Evolutionary conservation across 192 early-diverging fungal genomes (phyloP).

Genomic region (Coemansia sp.): DNA sequence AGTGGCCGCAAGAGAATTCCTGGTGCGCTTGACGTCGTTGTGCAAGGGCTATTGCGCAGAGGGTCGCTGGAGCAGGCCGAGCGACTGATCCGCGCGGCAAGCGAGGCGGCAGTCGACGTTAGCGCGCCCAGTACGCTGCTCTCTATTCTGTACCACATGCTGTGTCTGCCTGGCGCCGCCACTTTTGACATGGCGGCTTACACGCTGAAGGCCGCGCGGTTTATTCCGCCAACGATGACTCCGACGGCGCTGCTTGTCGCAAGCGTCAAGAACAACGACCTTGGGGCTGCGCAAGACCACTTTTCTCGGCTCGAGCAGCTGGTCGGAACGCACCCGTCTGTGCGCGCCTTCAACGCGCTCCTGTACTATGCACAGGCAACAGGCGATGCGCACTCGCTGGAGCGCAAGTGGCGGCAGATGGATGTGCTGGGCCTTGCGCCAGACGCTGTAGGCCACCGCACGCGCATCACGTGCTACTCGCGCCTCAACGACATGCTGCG

Average conservation of each 20-base stretch:
- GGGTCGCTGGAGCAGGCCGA: slow-evolving; percentile 20
- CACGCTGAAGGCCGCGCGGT: slow-evolving; percentile 2
- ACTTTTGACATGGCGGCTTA: background rate
- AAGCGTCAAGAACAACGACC: slow-evolving; percentile 6
- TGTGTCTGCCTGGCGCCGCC: background rate
- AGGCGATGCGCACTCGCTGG: slow-evolving; percentile 13
- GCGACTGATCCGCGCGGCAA: slow-evolving; percentile 13
- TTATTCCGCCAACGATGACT: slow-evolving; percentile 15
- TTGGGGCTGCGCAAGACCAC: slow-evolving; percentile 14
- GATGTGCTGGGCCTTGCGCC: slow-evolving; percentile 16
- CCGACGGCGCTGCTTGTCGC: slow-evolving; percentile 16
- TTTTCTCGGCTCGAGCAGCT: slow-evolving; percentile 23
- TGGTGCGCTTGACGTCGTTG: slow-evolving; percentile 20
- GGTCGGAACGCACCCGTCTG: slow-evolving; percentile 14
- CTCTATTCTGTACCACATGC: slow-evolving; percentile 14
- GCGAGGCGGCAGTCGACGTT: slow-evolving; percentile 15
- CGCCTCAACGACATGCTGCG: slow-evolving; percentile 18
- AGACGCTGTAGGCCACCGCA: slow-evolving; percentile 16
- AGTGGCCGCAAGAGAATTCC: slow-evolving; percentile 18
- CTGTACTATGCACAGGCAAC: slow-evolving; percentile 15
- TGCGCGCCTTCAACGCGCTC: slow-evolving; percentile 28
- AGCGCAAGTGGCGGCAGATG: slow-evolving; percentile 42
- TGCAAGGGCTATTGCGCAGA: slow-evolving; percentile 22
- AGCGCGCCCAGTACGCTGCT: slow-evolving; percentile 15
- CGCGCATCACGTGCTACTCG: slow-evolving; percentile 25